A percentile compares a stretch with the other conserved stretches of the same genome.
Conservation (phyloP, 108 stramenopile genomes). For the Nitzschia putrida region DNA sequence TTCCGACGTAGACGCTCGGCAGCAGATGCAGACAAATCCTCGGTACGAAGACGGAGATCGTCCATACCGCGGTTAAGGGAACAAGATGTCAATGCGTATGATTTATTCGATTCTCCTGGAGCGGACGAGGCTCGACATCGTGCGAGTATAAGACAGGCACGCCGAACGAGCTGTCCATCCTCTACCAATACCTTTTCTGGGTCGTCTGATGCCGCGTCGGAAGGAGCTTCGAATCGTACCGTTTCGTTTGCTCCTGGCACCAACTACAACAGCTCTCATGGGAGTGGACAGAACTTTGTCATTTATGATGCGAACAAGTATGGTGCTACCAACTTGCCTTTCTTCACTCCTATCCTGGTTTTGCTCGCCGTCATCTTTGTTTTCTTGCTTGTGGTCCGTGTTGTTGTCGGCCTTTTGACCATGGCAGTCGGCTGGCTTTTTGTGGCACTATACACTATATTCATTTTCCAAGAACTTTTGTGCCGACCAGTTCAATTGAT, state of each 20-base stretch:
- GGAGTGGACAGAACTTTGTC: not conserved
- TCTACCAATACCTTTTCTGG: not conserved
- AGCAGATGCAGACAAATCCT: not conserved
- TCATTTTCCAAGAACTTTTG: not conserved
- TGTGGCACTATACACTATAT: not conserved
- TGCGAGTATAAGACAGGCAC: not conserved
- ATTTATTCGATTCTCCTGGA: slow-evolving; percentile 13
- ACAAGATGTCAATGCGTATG: slow-evolving; percentile 25
- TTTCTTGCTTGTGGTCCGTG: slow-evolving; percentile 9
- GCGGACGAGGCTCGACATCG: slow-evolving; percentile 9
- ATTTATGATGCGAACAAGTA: slow-evolving; percentile 23
- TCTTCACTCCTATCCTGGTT: slow-evolving; percentile 10
- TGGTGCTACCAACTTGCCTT: not conserved
- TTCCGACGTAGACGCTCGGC: not conserved
- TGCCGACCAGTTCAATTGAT: slow-evolving; percentile 6
- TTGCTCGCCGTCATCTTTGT: slow-evolving; percentile 3
- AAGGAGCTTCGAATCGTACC: not conserved
- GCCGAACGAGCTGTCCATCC: not conserved
- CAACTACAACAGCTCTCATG: not conserved
- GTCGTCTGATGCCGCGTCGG: not conserved
- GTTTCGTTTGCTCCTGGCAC: not conserved
- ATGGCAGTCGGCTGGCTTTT: slow-evolving; percentile 15
- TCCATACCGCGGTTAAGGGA: not conserved
- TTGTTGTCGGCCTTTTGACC: slow-evolving; percentile 11
- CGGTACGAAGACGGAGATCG: not conserved